phyloP scores from a whole-genome alignment of 2,329 filamentous ascomycete genomes.

The Aspergillus bombycis region DNA sequence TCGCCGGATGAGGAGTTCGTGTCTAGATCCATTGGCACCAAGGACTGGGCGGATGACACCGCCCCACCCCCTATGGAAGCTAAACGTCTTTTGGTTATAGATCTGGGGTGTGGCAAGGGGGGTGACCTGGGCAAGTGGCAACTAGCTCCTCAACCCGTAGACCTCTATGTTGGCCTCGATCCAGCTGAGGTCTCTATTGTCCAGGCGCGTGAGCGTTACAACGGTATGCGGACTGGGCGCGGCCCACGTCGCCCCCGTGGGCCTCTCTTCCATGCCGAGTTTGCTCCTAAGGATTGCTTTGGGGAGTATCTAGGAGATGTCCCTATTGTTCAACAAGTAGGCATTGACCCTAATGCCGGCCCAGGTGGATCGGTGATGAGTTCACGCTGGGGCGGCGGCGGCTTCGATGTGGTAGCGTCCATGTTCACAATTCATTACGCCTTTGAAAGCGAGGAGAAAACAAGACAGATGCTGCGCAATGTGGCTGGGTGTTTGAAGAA shows the following conservation, averaged over 20 bases:
- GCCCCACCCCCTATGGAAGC: conserved; percentile 36
- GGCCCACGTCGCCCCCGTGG: conserved; percentile 57
- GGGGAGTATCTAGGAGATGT: conserved; percentile 80
- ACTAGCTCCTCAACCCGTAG: conserved; percentile 85
- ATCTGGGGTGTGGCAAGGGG: conserved; percentile 95
- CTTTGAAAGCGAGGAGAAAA: conserved; percentile 89
- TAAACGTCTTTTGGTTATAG: conserved; percentile 76
- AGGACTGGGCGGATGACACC: conserved; percentile 48
- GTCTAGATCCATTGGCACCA: conserved; percentile 51
- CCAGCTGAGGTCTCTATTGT: conserved; percentile 90
- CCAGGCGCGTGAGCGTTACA: conserved; percentile 84
- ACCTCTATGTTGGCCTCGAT: conserved; percentile 91
- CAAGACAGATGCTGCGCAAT: conserved; percentile 88
- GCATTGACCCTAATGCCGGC: conserved; percentile 74
- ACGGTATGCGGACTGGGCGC: conserved; percentile 65
- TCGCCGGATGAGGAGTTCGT: conserved; percentile 76
- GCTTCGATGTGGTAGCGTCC: conserved; percentile 96
- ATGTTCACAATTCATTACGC: conserved; percentile 99
- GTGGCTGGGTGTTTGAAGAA: conserved; percentile 90
- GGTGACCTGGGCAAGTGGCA: conserved; percentile 97
- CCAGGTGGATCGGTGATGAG: conserved; percentile 57
- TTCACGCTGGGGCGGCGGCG: conserved; percentile 71
- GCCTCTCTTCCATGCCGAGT: conserved; percentile 79
- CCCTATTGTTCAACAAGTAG: conserved; percentile 79
- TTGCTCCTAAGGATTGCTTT: conserved; percentile 91